These are phyloP conservation scores for Paraphoma chrysanthemicola DNA, from an alignment of 2,329 filamentous ascomycete genomes.

Conservation along the genomic window DNA sequence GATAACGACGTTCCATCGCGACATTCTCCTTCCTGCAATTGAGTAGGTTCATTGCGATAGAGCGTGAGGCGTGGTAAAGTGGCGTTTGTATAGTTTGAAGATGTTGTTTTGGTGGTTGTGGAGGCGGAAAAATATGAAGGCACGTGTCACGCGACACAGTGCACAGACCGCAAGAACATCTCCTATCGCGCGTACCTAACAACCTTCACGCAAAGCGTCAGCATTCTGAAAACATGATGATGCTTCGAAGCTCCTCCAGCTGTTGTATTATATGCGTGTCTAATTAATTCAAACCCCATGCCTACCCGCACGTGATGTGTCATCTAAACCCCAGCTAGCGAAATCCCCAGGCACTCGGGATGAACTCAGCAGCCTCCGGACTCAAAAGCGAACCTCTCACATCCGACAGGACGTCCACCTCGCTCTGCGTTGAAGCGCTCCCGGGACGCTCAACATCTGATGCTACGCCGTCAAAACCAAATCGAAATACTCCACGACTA, in stretches of 20 bases:
- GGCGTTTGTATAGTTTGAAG: background rate
- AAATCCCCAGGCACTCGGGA: background rate
- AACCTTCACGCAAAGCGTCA: background rate
- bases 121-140: background rate
- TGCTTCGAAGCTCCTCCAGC: background rate
- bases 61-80: background rate
- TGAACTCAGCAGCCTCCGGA: background rate
- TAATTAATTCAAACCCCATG: background rate
- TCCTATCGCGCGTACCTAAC: background rate
- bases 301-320: background rate
- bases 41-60: background rate
- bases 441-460: too few species aligned
- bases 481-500: background rate
- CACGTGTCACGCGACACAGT: background rate
- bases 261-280: background rate
- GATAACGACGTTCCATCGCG: slow-evolving; percentile 1
- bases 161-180: background rate
- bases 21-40: slow-evolving; percentile 1
- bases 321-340: background rate
- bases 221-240: background rate
- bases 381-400: background rate
- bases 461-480: background rate
- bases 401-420: background rate
- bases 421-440: too few species aligned
- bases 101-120: background rate